These are phyloP conservation scores for Omphalotus guepiniiformis DNA, from an alignment of 768 basidiomycete species.

Conservation along the genomic window DNA sequence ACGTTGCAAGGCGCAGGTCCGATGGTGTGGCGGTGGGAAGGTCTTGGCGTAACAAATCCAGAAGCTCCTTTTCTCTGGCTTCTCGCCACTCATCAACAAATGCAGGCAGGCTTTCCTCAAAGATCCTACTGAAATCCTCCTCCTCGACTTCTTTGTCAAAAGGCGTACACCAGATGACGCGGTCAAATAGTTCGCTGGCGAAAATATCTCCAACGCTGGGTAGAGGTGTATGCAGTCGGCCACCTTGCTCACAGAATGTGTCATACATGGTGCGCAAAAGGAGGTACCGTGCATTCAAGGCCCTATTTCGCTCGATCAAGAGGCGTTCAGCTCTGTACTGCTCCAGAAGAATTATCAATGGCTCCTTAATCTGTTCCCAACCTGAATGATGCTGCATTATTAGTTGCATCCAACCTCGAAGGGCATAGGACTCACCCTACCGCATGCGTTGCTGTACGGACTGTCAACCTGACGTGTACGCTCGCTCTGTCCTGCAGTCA, in stretches of 20 bases:
- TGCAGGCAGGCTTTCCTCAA: background rate
- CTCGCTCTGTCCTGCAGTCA: no score
- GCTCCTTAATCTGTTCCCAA: constrained; percentile 1
- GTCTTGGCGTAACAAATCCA: background rate
- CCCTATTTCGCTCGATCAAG: background rate
- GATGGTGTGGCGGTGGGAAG: background rate
- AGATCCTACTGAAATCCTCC: background rate
- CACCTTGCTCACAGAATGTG: background rate
- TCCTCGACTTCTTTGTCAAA: background rate
- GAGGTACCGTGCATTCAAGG: background rate
- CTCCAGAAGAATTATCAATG: background rate
- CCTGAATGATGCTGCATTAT: background rate
- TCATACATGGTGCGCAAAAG: background rate
- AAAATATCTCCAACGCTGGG: background rate
- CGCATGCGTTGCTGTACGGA: constrained; percentile 25
- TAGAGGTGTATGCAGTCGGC: constrained; percentile 1
- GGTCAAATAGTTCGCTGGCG: background rate
- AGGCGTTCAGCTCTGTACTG: background rate
- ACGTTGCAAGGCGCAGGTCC: background rate
- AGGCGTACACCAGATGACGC: background rate
- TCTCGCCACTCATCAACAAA: background rate
- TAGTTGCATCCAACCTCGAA: no score
- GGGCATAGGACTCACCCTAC: background rate
- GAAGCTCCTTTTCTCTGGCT: background rate
- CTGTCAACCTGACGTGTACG: constrained; percentile 18